phyloP scores from a whole-genome alignment of 1,284 basidiomycete genomes.

The Pisolithus thermaeus region DNA sequence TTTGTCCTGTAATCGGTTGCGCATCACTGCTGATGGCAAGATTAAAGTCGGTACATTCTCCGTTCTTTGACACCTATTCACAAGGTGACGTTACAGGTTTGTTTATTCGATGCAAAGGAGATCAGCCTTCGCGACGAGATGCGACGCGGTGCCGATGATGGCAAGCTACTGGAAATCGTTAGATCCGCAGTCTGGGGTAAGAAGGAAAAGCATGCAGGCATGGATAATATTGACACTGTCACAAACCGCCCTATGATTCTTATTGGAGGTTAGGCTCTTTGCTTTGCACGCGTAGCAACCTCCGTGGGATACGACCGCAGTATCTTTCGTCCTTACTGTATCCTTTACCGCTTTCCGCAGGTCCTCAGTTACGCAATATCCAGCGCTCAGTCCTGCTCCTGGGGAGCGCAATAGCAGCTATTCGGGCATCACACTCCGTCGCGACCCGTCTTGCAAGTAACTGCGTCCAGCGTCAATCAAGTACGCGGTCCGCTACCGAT shows the following conservation, averaged over 20 bases:
- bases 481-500: conserved; percentile 8
- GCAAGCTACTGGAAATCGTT: conserved; percentile 59
- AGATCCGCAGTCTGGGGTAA: conserved; percentile 66
- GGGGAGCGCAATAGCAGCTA: neutral
- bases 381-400: conserved; percentile 6
- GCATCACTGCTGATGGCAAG: conserved; percentile 84
- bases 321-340: conserved; percentile 19
- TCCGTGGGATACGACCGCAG: conserved; percentile 13
- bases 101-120: conserved; percentile 82
- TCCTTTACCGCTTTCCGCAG: conserved; percentile 20
- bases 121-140: conserved; percentile 76
- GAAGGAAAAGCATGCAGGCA: conserved; percentile 80
- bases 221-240: conserved; percentile 72
- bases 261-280: conserved; percentile 77
- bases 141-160: conserved; percentile 58
- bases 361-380: conserved; percentile 1
- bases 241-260: conserved; percentile 85
- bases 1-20: conserved; percentile 75
- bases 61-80: neutral
- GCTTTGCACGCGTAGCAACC: conserved; percentile 16
- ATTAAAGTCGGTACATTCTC: conserved; percentile 58
- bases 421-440: neutral
- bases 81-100: conserved; percentile 48
- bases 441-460: neutral
- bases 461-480: conserved; percentile 20